A percentile compares a stretch with the other conserved stretches of the same genome.
Conservation (phyloP, 108 stramenopile species). For the Cyclotella baltica region DNA sequence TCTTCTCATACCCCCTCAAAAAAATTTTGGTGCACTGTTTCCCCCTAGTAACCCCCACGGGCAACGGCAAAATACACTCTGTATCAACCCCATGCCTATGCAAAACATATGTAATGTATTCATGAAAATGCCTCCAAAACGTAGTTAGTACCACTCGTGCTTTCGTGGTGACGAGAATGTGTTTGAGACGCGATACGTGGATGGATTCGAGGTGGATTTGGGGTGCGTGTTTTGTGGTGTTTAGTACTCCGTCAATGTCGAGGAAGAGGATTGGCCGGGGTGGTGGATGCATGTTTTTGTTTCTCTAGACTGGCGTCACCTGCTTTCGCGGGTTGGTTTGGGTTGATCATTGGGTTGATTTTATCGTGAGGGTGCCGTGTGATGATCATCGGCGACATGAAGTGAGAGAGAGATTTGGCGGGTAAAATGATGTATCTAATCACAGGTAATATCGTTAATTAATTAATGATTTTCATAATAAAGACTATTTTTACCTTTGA, state of each 20-base stretch:
- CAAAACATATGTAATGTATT: conserved; percentile 45
- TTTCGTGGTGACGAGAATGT: conserved; percentile 35
- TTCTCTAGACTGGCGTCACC: background rate
- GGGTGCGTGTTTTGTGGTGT: conserved; percentile 41
- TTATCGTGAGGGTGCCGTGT: too few species aligned
- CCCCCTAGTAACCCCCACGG: conserved; percentile 39
- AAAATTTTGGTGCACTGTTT: conserved; percentile 47
- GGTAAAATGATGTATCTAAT: too few species aligned
- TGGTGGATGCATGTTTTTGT: background rate
- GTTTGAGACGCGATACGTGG: conserved; percentile 39
- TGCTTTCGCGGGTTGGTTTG: background rate
- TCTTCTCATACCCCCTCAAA: conserved; percentile 24
- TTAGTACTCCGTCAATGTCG: conserved; percentile 56
- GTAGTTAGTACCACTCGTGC: conserved; percentile 46
- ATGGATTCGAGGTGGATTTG: conserved; percentile 43
- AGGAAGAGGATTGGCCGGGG: conserved; percentile 47
- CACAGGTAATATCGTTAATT: too few species aligned
- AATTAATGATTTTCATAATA: too few species aligned
- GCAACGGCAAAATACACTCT: conserved; percentile 31
- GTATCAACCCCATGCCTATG: conserved; percentile 52
- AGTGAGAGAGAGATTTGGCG: too few species aligned
- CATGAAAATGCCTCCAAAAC: conserved; percentile 57
- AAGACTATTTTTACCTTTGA: too few species aligned
- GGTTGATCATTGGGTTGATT: too few species aligned
- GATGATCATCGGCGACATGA: too few species aligned